A percentile compares a stretch with the other conserved stretches of the same genome.
These are phyloP conservation scores for Megacollybia marginata DNA, from an alignment of 768 basidiomycete species.

Conservation along the genomic window DNA sequence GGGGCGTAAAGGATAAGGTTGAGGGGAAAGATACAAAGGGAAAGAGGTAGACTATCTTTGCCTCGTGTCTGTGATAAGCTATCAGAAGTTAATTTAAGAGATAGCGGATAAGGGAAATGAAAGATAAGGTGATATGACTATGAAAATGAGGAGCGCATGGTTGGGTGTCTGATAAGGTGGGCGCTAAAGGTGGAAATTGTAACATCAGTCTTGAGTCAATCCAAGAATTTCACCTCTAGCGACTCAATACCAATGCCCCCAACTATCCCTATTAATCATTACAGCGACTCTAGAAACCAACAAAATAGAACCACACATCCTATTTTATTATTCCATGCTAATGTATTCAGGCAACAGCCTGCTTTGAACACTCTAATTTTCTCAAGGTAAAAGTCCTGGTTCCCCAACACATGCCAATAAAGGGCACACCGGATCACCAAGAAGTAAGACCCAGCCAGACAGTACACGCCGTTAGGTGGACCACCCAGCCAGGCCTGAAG, in stretches of 20 bases:
- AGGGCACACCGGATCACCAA: conserved; percentile 65
- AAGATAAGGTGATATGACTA: no score
- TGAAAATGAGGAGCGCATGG: no score
- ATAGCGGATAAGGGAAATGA: no score
- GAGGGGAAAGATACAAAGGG: no score
- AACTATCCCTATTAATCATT: conserved; percentile 80
- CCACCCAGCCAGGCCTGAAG: conserved; percentile 52
- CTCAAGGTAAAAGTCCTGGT: conserved; percentile 78
- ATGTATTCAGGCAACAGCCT: conserved; percentile 72
- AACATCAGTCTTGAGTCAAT: conserved; percentile 63
- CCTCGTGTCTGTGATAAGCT: no score
- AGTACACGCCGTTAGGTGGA: conserved; percentile 64
- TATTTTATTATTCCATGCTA: conserved; percentile 82
- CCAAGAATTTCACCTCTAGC: conserved; percentile 86
- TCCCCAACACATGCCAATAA: conserved; percentile 60
- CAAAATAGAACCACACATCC: conserved; percentile 77
- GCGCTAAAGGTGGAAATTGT: no score
- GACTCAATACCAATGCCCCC: conserved; percentile 77
- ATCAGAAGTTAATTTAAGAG: no score
- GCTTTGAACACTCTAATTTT: conserved; percentile 82
- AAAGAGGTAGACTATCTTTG: no score
- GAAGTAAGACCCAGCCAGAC: conserved; percentile 60
- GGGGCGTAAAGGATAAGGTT: no score
- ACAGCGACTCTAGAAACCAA: conserved; percentile 77
- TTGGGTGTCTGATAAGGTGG: no score